A percentile compares a stretch with the other conserved stretches of the same genome.
Conservation (phyloP, 345 rosid genomes). For the Cochlearia excelsa region DNA sequence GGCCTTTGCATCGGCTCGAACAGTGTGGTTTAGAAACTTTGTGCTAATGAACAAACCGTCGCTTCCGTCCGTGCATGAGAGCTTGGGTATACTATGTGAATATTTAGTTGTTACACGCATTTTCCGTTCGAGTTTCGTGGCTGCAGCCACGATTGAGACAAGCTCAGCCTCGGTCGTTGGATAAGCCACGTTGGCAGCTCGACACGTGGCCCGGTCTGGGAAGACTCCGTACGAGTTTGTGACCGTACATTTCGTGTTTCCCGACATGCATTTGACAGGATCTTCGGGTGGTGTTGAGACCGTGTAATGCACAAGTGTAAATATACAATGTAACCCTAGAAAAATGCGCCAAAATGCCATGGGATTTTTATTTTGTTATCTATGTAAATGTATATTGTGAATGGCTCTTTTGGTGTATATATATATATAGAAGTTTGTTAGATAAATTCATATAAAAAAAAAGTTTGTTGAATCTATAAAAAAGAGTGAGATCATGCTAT, state of each 20-base stretch:
- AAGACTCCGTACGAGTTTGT: conserved; percentile 15
- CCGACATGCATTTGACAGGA: conserved; percentile 13
- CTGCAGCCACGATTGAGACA: conserved; percentile 9
- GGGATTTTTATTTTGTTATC: too few relatives aligned
- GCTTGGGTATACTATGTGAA: conserved; percentile 19
- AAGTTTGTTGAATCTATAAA: too few relatives aligned
- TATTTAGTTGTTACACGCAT: conserved; percentile 17
- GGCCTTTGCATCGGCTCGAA: not conserved
- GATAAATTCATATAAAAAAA: too few relatives aligned
- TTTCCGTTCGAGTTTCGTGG: conserved; percentile 2
- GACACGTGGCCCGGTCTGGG: conserved; percentile 17
- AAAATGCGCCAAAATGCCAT: conserved; percentile 13
- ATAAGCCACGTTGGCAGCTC: conserved; percentile 9
- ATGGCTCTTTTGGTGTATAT: too few relatives aligned
- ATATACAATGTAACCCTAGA: conserved; percentile 4
- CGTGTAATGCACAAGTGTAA: conserved; percentile 6
- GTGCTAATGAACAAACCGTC: conserved; percentile 14
- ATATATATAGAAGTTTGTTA: too few relatives aligned
- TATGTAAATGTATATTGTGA: too few relatives aligned
- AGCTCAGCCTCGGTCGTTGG: conserved; percentile 16
- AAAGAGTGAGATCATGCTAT: too few relatives aligned
- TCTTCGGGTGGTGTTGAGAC: conserved; percentile 20
- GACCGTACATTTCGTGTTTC: conserved; percentile 11
- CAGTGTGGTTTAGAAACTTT: conserved; percentile 12
- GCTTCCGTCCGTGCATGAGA: conserved; percentile 10